Conservation (phyloP, 2,329 filamentous ascomycete genomes). For the Monascus ruber region DNA sequence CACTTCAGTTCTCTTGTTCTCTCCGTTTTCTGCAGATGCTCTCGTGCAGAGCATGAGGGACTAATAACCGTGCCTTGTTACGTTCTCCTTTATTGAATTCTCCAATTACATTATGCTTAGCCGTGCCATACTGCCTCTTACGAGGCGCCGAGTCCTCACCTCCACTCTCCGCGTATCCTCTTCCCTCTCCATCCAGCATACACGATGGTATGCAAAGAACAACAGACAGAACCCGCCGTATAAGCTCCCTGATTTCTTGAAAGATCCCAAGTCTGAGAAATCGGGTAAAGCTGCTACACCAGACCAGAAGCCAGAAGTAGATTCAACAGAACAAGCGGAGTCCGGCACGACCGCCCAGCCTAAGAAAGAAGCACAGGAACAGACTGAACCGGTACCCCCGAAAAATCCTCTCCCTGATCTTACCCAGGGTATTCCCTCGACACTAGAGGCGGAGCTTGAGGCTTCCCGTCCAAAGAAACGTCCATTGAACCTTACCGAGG, state of each 20-base stretch:
- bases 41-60: conserved; percentile 10
- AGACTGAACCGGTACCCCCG: conserved; percentile 17
- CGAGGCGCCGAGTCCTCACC: conserved; percentile 30
- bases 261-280: conserved; percentile 16
- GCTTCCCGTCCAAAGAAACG: conserved; percentile 29
- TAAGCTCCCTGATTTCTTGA: conserved; percentile 21
- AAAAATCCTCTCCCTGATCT: conserved; percentile 72
- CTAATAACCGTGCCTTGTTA: conserved; percentile 1
- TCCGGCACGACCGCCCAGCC: conserved; percentile 25
- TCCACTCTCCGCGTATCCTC: conserved; percentile 22
- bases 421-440: conserved; percentile 89
- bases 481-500: conserved; percentile 43
- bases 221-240: conserved; percentile 23
- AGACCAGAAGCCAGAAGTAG: conserved; percentile 12
- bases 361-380: conserved; percentile 12
- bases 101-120: conserved; percentile 29
- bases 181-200: conserved; percentile 18
- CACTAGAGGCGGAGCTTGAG: conserved; percentile 64
- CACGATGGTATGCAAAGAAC: conserved; percentile 30
- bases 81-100: conserved; percentile 7
- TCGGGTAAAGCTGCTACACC: conserved; percentile 9
- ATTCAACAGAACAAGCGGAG: conserved; percentile 27
- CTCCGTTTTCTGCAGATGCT: not conserved
- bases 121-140: conserved; percentile 33
- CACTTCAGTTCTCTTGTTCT: not conserved